Evolutionary conservation across 768 basidiomycete species (phyloP), one percentile per base, ranked within the genome.

Genomic region (Mycena chlorophos): DNA sequence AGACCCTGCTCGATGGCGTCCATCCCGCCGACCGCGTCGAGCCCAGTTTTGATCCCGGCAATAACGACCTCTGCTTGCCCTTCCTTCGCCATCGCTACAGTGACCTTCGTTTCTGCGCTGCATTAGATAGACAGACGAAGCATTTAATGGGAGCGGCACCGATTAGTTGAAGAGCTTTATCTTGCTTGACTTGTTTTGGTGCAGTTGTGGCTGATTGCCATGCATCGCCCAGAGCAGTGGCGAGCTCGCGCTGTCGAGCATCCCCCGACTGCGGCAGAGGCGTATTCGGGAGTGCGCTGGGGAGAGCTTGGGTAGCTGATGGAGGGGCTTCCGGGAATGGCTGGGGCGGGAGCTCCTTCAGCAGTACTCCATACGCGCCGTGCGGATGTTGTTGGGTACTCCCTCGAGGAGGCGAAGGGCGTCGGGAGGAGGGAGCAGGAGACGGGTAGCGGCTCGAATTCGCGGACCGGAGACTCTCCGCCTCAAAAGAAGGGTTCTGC

Each of bases 1-100:
- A 58, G n/a, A 2, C 57, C 57, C 40, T 54, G 48, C 25, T 58
- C 54, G n/a, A 60, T 60, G 14, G 50, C 54, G 27, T 60, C 58
- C 54, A 52, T 49, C 10, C 54, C 58, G 10, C 58, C 58, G 25
- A 60, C 54, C 20, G 47, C 54, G 23, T 55, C 54, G 6, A 60
- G 43, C 14, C 58, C 58, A 6, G 16, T 37, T 19, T 54, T 53
- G 12, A 60, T 56, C n/a, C 51, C 52, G 5, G 37, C 5, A 17
- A 56, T 34, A 3, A 60, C 48, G 23, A 49, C 45, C 14, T 43
- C 30, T 5, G 51, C 34, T 1, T 47, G 30, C 23, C 40, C 47
- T 39, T 56, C 17, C 16, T 60, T 56, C 5, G 55, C 31, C 23
- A 43, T 29, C 14, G 28, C 55, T 4, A 6, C 10, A 0, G 31